These are phyloP conservation scores for Agrocybe pediades DNA, from an alignment of 768 basidiomycete genomes.

Conservation along the genomic window DNA sequence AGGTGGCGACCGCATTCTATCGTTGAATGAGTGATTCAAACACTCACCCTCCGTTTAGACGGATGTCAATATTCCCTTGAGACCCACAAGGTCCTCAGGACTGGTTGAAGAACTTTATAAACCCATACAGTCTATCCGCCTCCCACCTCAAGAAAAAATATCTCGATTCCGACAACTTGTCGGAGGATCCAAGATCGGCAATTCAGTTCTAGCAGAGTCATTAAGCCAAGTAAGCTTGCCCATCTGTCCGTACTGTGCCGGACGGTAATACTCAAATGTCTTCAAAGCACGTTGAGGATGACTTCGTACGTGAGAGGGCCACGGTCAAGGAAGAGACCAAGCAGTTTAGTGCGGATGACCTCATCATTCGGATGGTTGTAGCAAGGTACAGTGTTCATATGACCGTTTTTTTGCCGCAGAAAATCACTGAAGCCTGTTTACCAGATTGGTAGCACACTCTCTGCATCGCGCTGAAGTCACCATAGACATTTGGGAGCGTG, in stretches of 20 bases:
- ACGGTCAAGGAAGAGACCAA: constrained; percentile 23
- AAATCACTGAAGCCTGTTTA: constrained; percentile 5
- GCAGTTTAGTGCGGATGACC: constrained; percentile 53
- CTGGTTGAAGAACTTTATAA: constrained; percentile 48
- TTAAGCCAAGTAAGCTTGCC: constrained; percentile 57
- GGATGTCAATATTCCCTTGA: constrained; percentile 53
- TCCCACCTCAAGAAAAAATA: constrained; percentile 51
- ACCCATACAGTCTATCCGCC: constrained; percentile 36
- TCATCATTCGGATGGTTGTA: constrained; percentile 67
- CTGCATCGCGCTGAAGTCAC: constrained; percentile 57
- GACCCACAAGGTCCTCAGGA: constrained; percentile 17
- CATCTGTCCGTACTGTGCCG: neutral
- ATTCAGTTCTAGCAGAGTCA: constrained; percentile 50
- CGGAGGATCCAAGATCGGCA: constrained; percentile 61
- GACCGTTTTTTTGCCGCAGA: constrained; percentile 1
- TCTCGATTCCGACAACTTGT: constrained; percentile 59
- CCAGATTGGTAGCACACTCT: constrained; percentile 65
- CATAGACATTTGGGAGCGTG: constrained; percentile 60
- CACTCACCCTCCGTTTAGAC: constrained; percentile 43
- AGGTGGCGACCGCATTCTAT: constrained; percentile 39
- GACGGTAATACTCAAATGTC: neutral
- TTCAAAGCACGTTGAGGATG: constrained; percentile 70
- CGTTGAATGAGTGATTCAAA: neutral
- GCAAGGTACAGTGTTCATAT: constrained; percentile 53
- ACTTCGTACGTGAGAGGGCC: constrained; percentile 59